Percentiles rank a stretch among this genome's conserved stretches.
Evolutionary conservation across 306 rosid genomes (phyloP).

Genomic region (Vigna hirtella): DNA sequence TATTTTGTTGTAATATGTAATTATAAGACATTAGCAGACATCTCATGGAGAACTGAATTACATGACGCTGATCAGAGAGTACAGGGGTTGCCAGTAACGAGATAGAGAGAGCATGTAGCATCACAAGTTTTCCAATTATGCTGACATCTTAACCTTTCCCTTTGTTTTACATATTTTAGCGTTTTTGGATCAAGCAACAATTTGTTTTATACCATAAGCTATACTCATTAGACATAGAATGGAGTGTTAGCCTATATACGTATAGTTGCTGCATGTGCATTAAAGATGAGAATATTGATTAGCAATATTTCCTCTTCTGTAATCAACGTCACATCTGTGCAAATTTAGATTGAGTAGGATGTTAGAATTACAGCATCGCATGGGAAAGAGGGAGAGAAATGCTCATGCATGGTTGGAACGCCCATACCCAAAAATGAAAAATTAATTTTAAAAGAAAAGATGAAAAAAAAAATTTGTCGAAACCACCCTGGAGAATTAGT

Average conservation of each 20-base stretch:
- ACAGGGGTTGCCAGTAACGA: constrained; percentile 40
- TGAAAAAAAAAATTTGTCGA: too few relatives aligned
- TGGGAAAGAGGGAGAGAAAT: constrained; percentile 43
- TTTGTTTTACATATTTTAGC: constrained; percentile 48
- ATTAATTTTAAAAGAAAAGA: background rate
- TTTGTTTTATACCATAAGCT: constrained; percentile 38
- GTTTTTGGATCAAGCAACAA: constrained; percentile 41
- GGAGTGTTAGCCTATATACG: constrained; percentile 50
- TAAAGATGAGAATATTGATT: constrained; percentile 49
- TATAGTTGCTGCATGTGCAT: constrained; percentile 55
- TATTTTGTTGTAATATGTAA: background rate
- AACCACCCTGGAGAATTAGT: constrained; percentile 24
- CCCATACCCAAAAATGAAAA: constrained; percentile 44
- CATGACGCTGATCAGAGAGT: constrained; percentile 8
- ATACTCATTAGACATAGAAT: constrained; percentile 41
- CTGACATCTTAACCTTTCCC: constrained; percentile 45
- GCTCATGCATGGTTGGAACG: constrained; percentile 57
- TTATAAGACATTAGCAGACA: background rate
- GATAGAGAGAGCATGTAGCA: constrained; percentile 45
- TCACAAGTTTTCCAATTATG: constrained; percentile 34
- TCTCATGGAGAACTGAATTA: constrained; percentile 3
- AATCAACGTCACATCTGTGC: constrained; percentile 62
- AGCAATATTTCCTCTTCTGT: constrained; percentile 48
- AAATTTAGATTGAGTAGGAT: constrained; percentile 37
- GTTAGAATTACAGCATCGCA: constrained; percentile 39